phyloP scores from a whole-genome alignment of 164 flowering plant genomes.

The Houttuynia cordata region DNA sequence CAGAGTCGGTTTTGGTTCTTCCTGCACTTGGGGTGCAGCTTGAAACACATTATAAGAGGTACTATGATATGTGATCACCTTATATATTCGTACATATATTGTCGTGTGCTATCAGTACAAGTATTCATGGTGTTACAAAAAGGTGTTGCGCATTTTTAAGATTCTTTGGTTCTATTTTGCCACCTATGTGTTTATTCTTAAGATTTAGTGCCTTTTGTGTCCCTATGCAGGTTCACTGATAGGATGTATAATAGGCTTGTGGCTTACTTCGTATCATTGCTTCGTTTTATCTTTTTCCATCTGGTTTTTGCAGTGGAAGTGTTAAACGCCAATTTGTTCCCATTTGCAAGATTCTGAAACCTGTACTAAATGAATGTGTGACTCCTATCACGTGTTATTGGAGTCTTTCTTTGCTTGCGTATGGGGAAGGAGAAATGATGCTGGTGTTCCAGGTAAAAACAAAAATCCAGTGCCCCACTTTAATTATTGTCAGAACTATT shows the following conservation, averaged over 20 bases:
- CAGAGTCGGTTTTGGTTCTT: constrained; percentile 53
- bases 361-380: constrained; percentile 70
- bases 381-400: constrained; percentile 92
- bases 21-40: constrained; percentile 88
- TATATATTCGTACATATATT: too few species aligned
- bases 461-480: too few species aligned
- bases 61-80: not conserved
- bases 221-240: too few species aligned
- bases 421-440: constrained; percentile 24
- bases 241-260: too few species aligned
- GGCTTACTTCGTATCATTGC: too few species aligned
- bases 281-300: too few species aligned
- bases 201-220: too few species aligned
- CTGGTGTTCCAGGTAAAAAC: constrained; percentile 57
- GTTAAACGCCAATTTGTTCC: constrained; percentile 58
- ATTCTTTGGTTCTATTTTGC: too few species aligned
- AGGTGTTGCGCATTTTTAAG: too few species aligned
- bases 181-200: too few species aligned
- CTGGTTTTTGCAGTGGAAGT: constrained; percentile 38
- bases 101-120: too few species aligned
- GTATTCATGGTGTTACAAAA: too few species aligned
- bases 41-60: constrained; percentile 76
- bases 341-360: constrained; percentile 55
- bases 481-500: not conserved
- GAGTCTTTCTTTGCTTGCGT: constrained; percentile 59